Evolutionary conservation across 2,329 filamentous ascomycete species (phyloP), one percentile per base, ranked within the genome.

Genomic region (Zarea fungicola): DNA sequence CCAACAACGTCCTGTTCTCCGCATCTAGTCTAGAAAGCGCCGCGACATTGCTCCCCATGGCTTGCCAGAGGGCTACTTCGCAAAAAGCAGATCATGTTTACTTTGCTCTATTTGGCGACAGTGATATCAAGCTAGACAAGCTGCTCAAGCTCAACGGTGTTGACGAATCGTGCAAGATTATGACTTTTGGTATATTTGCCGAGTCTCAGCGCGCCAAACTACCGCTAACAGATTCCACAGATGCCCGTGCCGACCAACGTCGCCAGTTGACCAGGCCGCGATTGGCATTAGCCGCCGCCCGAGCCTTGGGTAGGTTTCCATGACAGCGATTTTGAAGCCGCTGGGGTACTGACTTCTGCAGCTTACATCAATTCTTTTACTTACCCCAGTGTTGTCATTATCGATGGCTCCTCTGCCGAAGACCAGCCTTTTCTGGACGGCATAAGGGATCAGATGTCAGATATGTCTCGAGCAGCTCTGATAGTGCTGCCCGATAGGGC

Each of bases 51-150:
- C 70, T 96, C 26, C 89, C 90, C 1, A 73, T 96, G 61, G 89
- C 91, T 6, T 97, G 93, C 65, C 80, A 88, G 58, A 96, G 96
- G 91, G 84, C 83, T 6, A 65, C 65, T 19, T 77, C 83, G 65
- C 75, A 78, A 49, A 74, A 78, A 51, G n/a, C n/a, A n/a, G 95
- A 82, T 60, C 77, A 82, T 54, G 89, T 96, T 8, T 92, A 97
- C 63, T 85, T 95, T 61, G 85, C 81, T 0, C 68, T 97, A 4
- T 77, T 95, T 69, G 85, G 90, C 42, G 77, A 85, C 51, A 85
- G 83, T 52, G 78, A 84, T 11, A 77, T 96, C 43, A 70, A 79
- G 0, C 66, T 95, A 43, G 75, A 83, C 13, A 80, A 87, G 28
- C 72, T 97, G 26, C 75, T 84, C 57, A 73, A 81, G 45, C 74